These are phyloP conservation scores for Irpex sp. DNA, from an alignment of 1,284 basidiomycete species.

Conservation along the genomic window DNA sequence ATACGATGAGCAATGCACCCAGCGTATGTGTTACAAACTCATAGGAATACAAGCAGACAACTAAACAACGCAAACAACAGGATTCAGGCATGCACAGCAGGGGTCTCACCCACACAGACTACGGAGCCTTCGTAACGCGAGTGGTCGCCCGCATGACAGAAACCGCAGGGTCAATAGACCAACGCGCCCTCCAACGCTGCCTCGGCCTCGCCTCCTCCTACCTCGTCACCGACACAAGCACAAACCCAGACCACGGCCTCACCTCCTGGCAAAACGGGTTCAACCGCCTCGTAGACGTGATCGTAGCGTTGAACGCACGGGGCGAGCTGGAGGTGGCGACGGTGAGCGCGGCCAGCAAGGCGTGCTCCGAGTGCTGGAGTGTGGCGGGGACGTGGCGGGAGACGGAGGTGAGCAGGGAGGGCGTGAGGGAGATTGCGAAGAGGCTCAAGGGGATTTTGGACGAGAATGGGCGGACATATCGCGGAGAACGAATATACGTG, in stretches of 20 bases:
- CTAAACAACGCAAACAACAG: neutral
- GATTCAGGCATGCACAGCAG: neutral
- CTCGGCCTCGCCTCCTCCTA: conserved; percentile 71
- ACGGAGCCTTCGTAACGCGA: conserved; percentile 52
- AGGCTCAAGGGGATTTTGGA: conserved; percentile 66
- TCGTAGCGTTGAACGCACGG: conserved; percentile 61
- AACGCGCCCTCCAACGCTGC: conserved; percentile 57
- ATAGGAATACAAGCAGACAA: no score
- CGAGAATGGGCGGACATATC: conserved; percentile 61
- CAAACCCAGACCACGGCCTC: conserved; percentile 52
- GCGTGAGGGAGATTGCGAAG: conserved; percentile 54
- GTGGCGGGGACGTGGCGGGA: conserved; percentile 65
- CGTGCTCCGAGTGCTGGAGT: conserved; percentile 81
- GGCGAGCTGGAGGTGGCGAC: conserved; percentile 69
- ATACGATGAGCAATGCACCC: neutral
- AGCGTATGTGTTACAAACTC: neutral
- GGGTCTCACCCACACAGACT: conserved; percentile 45
- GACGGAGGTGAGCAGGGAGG: conserved; percentile 55
- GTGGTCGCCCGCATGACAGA: conserved; percentile 50
- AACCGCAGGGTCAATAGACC: conserved; percentile 49
- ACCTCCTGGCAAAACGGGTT: conserved; percentile 64
- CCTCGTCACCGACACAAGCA: conserved; percentile 68
- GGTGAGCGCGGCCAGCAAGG: conserved; percentile 64
- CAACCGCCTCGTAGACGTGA: conserved; percentile 62
- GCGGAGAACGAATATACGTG: conserved; percentile 60